Base-by-base conservation (phyloP, 2,329 filamentous ascomycete genomes). In the Davidsoniella neocaledoniae region DNA sequence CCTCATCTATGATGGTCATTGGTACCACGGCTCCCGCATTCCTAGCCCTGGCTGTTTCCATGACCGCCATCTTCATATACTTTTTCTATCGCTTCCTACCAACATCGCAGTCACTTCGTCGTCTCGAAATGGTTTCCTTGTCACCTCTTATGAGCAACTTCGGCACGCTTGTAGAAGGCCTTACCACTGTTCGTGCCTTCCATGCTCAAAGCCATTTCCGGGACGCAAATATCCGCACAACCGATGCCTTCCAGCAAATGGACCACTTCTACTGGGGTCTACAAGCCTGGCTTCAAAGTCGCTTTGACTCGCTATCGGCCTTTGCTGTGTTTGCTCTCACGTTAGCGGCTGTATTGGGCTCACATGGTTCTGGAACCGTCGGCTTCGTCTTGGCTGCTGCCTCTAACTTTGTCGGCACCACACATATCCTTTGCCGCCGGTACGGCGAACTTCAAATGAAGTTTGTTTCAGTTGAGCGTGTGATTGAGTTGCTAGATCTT, bases 181-280 rank as follows among this genome's bases (percentile, higher is more conserved):
- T 95, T 7, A 86, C 84, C 0, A 94, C 88, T 0, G 86, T 95
- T 19, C 77, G 86, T 41, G 86, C 88, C 0, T 90, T 93, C 60
- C 77, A 74, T 45, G 86, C 82, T 1, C 81, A 94, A 57, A 67
- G 73, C 3, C 79, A 83, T 48, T 94, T 94, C 59, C 86, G 93
- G 59, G 74, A 79, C 54, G 75, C 80, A 46, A 85, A 93, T 48
- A 81, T 95, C 33, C 68, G 73, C 2, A 86, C 87, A 0, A 86
- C 87, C 0, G 87, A 94, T 59, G 79, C 79, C 16, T 94, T 94
- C 60, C 88, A 94, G 62, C 86, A 86, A 60, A 91, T 94, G 74
- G 88, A 95, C 58, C 88, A 95, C 62, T 94, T 94, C 65, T 94
- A 93, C 66, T 94, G 87, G 83, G 84, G 80, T 52, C 71, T 93